Evolutionary conservation across 148 eudicot species (phyloP).

Genomic region (Pharnaceum exiguum): DNA sequence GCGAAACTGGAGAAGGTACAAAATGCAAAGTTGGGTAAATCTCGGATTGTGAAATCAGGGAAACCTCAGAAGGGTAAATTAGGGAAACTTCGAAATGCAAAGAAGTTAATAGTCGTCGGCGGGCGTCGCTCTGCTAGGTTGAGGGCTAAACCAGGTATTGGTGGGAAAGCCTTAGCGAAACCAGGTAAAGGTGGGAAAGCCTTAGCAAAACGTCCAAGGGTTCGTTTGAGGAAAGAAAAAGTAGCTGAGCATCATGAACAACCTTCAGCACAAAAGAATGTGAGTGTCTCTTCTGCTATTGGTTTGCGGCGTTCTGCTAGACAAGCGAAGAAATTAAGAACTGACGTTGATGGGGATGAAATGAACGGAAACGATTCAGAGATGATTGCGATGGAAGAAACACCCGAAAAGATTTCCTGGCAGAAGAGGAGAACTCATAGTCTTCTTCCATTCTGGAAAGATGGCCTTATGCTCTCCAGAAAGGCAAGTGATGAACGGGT

Average conservation of each 20-base stretch:
- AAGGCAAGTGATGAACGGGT: conserved; percentile 69
- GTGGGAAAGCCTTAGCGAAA: conserved; percentile 28
- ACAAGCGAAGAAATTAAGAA: conserved; percentile 35
- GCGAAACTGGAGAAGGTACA: too few species aligned
- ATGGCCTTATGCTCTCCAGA: conserved; percentile 64
- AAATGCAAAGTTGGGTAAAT: too few species aligned
- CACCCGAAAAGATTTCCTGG: conserved; percentile 22
- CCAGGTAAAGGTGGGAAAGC: conserved; percentile 32
- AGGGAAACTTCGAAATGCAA: conserved; percentile 11
- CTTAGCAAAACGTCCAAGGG: conserved; percentile 18
- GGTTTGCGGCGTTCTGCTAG: conserved; percentile 81
- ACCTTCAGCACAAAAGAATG: conserved; percentile 20
- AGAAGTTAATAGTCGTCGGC: conserved; percentile 15
- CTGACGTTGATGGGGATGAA: conserved; percentile 30
- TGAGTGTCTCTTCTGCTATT: conserved; percentile 32
- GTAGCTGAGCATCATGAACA: conserved; percentile 25
- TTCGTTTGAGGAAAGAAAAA: conserved; percentile 33
- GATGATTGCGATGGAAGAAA: conserved; percentile 29
- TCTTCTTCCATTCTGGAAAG: conserved; percentile 56
- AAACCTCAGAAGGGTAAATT: too few species aligned
- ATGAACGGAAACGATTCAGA: conserved; percentile 28
- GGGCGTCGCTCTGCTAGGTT: conserved; percentile 15
- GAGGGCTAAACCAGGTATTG: conserved; percentile 22
- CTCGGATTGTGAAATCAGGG: too few species aligned
- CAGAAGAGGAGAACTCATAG: conserved; percentile 52